phyloP scores from a whole-genome alignment of 306 rosid genomes.

The Cucurbita argyrosperma region DNA sequence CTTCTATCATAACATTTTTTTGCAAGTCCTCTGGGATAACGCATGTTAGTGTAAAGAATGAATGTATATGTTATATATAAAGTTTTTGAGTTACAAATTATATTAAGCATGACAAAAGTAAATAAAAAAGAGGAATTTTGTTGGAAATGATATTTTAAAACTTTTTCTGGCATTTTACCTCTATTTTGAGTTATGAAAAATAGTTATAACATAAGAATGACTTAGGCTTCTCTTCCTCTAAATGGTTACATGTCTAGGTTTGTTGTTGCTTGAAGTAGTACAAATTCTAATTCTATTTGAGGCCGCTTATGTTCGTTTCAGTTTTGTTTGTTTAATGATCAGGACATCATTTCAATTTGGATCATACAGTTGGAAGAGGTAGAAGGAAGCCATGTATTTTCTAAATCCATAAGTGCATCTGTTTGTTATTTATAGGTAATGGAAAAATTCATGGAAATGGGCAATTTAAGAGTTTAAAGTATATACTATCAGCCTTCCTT shows the following conservation, averaged over 20 bases:
- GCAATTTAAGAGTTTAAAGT: constrained; percentile 41
- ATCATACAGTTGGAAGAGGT: background rate
- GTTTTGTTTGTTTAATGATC: background rate
- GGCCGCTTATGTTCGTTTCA: background rate
- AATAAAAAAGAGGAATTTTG: background rate
- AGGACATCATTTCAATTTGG: background rate
- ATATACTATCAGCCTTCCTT: constrained; percentile 66
- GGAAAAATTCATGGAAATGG: constrained; percentile 31
- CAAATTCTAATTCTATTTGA: background rate
- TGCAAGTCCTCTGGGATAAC: background rate
- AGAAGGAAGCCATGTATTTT: background rate
- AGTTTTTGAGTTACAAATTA: background rate
- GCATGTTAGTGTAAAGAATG: background rate
- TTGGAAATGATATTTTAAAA: background rate
- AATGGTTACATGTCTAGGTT: background rate
- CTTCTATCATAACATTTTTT: background rate
- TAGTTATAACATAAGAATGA: background rate
- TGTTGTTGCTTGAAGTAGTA: background rate
- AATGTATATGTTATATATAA: background rate
- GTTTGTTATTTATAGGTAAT: constrained; percentile 31
- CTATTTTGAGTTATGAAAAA: background rate
- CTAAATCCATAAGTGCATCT: background rate
- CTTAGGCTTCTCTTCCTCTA: background rate
- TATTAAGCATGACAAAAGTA: background rate
- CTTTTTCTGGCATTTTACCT: background rate